These are phyloP conservation scores for Coelastrella sp. DNA, from an alignment of 139 green algal species.

Conservation along the genomic window DNA sequence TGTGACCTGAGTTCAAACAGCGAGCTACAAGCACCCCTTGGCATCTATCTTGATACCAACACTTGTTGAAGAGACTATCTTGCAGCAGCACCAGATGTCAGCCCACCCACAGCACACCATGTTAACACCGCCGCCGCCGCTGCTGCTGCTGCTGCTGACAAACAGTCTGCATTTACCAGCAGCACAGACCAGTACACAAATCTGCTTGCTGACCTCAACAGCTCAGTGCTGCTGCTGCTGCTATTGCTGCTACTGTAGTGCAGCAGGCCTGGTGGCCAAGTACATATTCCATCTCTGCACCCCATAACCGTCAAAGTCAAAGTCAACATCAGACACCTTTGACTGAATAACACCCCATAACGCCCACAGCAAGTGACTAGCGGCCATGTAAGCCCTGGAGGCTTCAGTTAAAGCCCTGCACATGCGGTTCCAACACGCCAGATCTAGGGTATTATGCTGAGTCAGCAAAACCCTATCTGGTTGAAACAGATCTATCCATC, in stretches of 20 bases:
- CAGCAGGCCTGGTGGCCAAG: slow-evolving; percentile 11
- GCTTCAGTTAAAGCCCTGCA: background rate
- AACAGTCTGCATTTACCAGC: too few species aligned
- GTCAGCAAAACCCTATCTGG: background rate
- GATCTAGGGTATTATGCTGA: background rate
- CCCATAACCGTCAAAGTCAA: slow-evolving; percentile 68
- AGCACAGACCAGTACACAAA: too few species aligned
- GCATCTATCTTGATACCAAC: too few species aligned
- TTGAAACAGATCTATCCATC: slow-evolving; percentile 18
- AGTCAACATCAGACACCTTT: slow-evolving; percentile 56
- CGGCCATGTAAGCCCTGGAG: slow-evolving; percentile 57
- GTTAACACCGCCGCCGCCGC: too few species aligned
- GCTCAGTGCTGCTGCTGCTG: background rate
- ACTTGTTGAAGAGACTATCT: too few species aligned
- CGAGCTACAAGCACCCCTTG: too few species aligned
- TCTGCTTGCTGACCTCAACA: too few species aligned
- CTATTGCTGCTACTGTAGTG: background rate
- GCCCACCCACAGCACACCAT: too few species aligned
- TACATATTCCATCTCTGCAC: slow-evolving; percentile 64
- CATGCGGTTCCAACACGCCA: background rate
- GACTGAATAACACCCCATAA: slow-evolving; percentile 76
- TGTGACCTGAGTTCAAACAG: too few species aligned
- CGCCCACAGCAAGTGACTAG: slow-evolving; percentile 74
- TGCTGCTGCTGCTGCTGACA: too few species aligned
- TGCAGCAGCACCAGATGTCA: too few species aligned